Evolutionary conservation across 148 eudicot genomes (phyloP), one percentile per base, ranked within the genome.

Genomic region (Rhododendron williamsianum): DNA sequence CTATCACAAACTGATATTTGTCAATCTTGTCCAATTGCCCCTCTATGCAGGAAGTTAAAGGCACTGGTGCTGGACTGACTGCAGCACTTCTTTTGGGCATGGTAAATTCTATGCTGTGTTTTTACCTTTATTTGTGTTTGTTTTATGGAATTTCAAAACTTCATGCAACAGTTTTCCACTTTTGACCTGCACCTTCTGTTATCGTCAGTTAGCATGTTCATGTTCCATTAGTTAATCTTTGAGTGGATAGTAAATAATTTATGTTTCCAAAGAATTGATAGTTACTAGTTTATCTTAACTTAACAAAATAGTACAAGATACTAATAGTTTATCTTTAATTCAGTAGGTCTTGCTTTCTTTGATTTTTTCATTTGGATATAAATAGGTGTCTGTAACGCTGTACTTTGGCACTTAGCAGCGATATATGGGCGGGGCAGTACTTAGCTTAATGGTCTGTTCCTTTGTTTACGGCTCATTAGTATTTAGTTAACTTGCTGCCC

Each of bases 81-180:
- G 99, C 98, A 51, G 98, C 99, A 87, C 94, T 93, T 88, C 94
- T 97, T 69, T 91, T 97, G 86, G 96, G 91, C 84, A 97, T 97
- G 99, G 99, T 97, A 95, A 89, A 83, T 73, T 38, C 6, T 77
- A 49, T 48, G 49, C 36, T 13, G 82, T 35, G 21, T 73, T 56
- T 65, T 81, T 86, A 41, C 19, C 73, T 54, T 45, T 65, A 79
- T 78, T 35, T 74, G 36, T 23, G 1, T 79, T 25, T 51, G 2
- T 12, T 83, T 79, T 12, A 23, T 84, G 81, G 43, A 30, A 77
- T 49, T 82, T 79, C 79, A 23, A 18, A 38, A 21, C 38, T 82
- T 48, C n/a, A 58, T 38, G 27, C 35, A 10, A 8, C 80, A 10
- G 78, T 77, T 77, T 45, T 45, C 6, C 6, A 43, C 80, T 38